Base-by-base conservation (phyloP, 345 rosid species). In the Eucalyptus cladocalyx region DNA sequence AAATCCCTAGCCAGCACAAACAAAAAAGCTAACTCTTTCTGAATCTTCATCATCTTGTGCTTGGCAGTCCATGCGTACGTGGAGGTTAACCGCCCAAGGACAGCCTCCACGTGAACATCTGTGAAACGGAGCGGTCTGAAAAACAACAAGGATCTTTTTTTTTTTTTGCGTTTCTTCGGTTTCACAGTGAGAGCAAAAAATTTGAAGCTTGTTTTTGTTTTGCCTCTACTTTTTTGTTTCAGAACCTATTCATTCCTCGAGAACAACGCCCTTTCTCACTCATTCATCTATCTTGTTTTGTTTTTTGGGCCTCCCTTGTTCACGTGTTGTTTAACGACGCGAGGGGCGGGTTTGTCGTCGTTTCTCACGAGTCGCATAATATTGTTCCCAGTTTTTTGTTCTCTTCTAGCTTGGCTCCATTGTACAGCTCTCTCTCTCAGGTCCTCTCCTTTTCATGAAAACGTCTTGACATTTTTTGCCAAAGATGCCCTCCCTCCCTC, bases 291-390 rank as follows among this genome's bases (percentile, higher is more conserved):
- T 26, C 65, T 23, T 86, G 53, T 86, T 86, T 86, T 86, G 51
- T 47, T 86, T 86, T 86, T 86, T 86, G 56, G 87, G 51, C 56
- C 86, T 87, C 86, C 87, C 86, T 62, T 91, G 89, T 91, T 93
- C 94, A 93, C 94, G 94, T 93, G 94, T 87, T 34, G 90, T 86
- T 90, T 91, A 83, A n/a, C 87, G 87, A 86, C 65, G 87, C 45
- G 18, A 32, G 62, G 30, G 37, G 87, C 86, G 89, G 87, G 65
- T 88, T 93, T 93, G 94, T 91, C 83, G 83, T 76, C 83, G 47
- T 89, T 88, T 92, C 88, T 92, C 95, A 93, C 90, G 93, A 90
- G 91, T 90, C 91, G 91, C 91, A 88, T 89, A 89, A 76, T 76
- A 42, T 76, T 87, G 92, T 32, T 53, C 34, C 45, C 87, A 86